phyloP scores from a whole-genome alignment of 371 early-diverging fungal species.

The Syncephalis fuscata region DNA sequence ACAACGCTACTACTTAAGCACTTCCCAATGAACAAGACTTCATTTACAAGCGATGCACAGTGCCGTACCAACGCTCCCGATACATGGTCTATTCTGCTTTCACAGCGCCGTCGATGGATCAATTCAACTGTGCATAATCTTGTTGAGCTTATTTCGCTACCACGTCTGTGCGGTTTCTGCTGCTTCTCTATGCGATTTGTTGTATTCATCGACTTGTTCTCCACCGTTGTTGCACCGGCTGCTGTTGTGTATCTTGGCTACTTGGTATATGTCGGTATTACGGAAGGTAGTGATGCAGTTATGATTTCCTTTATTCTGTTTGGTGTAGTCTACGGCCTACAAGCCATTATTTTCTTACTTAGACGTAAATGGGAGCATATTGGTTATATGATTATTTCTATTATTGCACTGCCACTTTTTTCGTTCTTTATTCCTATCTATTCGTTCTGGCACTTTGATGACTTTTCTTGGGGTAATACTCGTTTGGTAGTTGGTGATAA shows the following conservation, averaged over 20 bases:
- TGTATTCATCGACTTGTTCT: slow-evolving; percentile 79
- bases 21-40: slow-evolving; percentile 93
- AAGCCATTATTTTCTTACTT: slow-evolving; percentile 25
- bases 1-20: slow-evolving; percentile 97
- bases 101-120: slow-evolving; percentile 87
- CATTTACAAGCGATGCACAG: slow-evolving; percentile 89
- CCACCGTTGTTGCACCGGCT: slow-evolving; percentile 86
- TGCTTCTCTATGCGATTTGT: slow-evolving; percentile 95
- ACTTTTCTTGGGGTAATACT: slow-evolving; percentile 78
- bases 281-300: slow-evolving; percentile 30
- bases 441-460: slow-evolving; percentile 86
- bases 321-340: slow-evolving; percentile 25
- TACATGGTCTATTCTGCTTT: slow-evolving; percentile 82
- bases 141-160: slow-evolving; percentile 72
- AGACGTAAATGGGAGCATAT: slow-evolving; percentile 38
- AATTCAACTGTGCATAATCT: slow-evolving; percentile 97
- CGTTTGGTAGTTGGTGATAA: slow-evolving; percentile 54
- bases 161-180: slow-evolving; percentile 88
- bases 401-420: slow-evolving; percentile 48
- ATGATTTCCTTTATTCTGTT: slow-evolving; percentile 35
- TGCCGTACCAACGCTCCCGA: slow-evolving; percentile 96
- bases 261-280: slow-evolving; percentile 41
- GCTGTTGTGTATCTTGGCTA: slow-evolving; percentile 69
- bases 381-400: slow-evolving; percentile 73
- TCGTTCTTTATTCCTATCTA: slow-evolving; percentile 51